Conservation (phyloP, 2,329 filamentous ascomycete species). For the Trichoderma polysporum region DNA sequence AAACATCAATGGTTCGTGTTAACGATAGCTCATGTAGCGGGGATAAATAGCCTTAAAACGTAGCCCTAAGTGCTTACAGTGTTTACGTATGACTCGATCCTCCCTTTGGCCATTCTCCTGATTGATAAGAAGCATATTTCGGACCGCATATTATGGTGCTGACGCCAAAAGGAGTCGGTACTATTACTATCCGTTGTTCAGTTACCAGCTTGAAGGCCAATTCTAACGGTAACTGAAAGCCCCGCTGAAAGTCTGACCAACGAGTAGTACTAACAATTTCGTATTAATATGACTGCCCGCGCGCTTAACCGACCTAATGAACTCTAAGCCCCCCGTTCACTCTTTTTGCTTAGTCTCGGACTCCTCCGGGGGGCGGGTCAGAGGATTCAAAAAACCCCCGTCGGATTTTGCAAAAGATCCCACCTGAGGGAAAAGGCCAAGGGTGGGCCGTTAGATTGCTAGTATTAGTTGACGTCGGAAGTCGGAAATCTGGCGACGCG, state of each 20-base stretch:
- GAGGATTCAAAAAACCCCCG: background rate
- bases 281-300: background rate
- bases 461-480: background rate
- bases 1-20: background rate
- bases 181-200: too few species aligned
- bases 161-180: background rate
- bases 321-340: background rate
- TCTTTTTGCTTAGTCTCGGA: slow-evolving; percentile 6
- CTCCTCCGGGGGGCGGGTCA: background rate
- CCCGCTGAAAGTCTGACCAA: too few species aligned
- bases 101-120: background rate
- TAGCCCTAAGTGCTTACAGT: background rate
- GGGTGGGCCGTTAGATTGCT: too few species aligned
- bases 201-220: too few species aligned
- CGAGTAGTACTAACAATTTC: background rate
- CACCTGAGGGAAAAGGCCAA: too few species aligned
- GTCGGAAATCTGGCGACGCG: slow-evolving; percentile 5
- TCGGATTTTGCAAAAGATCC: too few species aligned
- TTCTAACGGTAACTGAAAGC: too few species aligned
- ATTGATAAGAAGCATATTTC: background rate
- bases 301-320: background rate
- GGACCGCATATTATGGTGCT: background rate
- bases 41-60: background rate
- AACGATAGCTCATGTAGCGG: too few species aligned
- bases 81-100: background rate